Evolutionary conservation across 1,139 yeast species (phyloP).

Genomic region (Protomyces macrosporus): DNA sequence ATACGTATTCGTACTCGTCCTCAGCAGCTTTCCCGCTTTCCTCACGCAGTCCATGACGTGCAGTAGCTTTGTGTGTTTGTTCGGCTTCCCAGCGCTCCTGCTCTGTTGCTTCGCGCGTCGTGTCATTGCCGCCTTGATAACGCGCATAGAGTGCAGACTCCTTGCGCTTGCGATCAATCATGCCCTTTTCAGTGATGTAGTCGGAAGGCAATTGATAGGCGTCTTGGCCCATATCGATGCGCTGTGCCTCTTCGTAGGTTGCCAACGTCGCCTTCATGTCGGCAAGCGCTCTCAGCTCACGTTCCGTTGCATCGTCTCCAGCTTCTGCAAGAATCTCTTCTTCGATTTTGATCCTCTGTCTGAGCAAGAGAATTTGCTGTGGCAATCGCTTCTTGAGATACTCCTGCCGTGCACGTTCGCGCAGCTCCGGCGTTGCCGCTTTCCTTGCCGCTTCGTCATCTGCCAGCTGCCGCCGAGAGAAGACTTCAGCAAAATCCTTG

Average conservation of each 20-base stretch:
- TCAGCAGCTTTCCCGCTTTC: conserved; percentile 34
- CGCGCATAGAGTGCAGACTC: conserved; percentile 42
- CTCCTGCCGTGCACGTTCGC: conserved; percentile 48
- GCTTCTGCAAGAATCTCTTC: conserved; percentile 44
- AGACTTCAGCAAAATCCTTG: conserved; percentile 17
- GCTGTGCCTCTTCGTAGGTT: conserved; percentile 44
- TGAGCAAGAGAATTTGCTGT: conserved; percentile 44
- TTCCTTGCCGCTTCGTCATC: conserved; percentile 34
- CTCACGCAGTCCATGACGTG: conserved; percentile 12
- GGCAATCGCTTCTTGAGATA: conserved; percentile 49
- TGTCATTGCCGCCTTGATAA: conserved; percentile 36
- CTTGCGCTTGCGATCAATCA: conserved; percentile 51
- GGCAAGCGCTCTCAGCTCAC: conserved; percentile 51
- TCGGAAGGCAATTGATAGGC: conserved; percentile 57
- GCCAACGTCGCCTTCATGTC: conserved; percentile 48
- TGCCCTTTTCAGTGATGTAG: conserved; percentile 49
- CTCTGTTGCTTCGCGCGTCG: conserved; percentile 36
- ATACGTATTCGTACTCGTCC: conserved; percentile 69
- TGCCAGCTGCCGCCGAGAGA: conserved; percentile 31
- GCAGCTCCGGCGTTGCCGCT: conserved; percentile 38
- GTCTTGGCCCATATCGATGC: conserved; percentile 38
- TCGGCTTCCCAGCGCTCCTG: conserved; percentile 61
- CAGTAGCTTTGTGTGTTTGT: conserved; percentile 51
- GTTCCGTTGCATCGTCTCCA: conserved; percentile 45
- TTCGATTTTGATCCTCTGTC: conserved; percentile 46